phyloP scores from a whole-genome alignment of 75 land plant species.

The Picea glauca region DNA sequence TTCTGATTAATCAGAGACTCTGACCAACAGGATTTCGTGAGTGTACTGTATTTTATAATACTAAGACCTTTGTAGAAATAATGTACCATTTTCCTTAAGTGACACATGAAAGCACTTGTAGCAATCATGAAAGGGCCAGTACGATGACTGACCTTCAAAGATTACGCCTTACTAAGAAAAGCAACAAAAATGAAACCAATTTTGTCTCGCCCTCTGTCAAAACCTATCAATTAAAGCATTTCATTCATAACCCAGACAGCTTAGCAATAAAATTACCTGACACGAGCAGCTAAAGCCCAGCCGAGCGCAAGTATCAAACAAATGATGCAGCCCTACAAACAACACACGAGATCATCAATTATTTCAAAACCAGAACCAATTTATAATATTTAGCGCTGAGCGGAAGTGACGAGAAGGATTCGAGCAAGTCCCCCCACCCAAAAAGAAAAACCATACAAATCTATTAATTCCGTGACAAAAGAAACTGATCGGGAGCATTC shows the following conservation, averaged over 20 bases:
- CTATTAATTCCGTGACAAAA: background rate
- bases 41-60: no score
- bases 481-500: background rate
- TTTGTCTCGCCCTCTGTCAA: no score
- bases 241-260: background rate
- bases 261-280: conserved; percentile 51
- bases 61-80: no score
- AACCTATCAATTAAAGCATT: no score
- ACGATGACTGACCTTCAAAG: background rate
- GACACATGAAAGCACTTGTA: no score
- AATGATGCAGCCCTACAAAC: conserved; percentile 72
- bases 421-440: background rate
- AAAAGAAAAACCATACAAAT: background rate
- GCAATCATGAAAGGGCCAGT: background rate
- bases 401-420: background rate
- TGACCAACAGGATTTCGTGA: no score
- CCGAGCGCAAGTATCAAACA: conserved; percentile 79
- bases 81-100: no score
- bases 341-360: background rate
- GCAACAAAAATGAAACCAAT: no score
- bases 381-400: background rate
- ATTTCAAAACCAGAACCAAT: background rate
- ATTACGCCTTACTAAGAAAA: no score
- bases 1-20: no score
- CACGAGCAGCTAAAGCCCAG: conserved; percentile 77